Conservation (phyloP, 192 early-diverging fungal genomes). For the Haplosporangium gracile region DNA sequence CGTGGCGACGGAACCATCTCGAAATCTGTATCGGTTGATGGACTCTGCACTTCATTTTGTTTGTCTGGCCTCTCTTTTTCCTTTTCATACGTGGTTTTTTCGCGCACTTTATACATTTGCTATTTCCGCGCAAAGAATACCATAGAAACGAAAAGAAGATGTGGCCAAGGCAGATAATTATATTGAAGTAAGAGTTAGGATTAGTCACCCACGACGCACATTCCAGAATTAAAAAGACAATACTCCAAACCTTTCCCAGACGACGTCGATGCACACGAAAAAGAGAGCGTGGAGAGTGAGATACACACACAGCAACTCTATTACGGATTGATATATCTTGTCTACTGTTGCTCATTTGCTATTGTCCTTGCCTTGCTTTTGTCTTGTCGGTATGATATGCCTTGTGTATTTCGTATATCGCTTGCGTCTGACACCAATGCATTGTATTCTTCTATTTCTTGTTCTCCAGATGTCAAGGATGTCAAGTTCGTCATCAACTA, state of each 20-base stretch:
- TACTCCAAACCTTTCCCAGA: not conserved
- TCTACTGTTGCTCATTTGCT: not conserved
- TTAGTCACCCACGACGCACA: slow-evolving; percentile 24
- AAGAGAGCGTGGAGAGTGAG: not conserved
- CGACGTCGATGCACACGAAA: not conserved
- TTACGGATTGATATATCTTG: not conserved
- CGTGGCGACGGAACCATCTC: slow-evolving; percentile 35
- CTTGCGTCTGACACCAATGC: not conserved
- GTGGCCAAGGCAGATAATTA: slow-evolving; percentile 24
- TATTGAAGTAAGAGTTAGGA: slow-evolving; percentile 38
- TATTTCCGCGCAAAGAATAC: slow-evolving; percentile 27
- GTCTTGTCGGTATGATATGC: too few relatives aligned
- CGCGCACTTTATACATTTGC: slow-evolving; percentile 12
- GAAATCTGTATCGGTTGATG: slow-evolving; percentile 17
- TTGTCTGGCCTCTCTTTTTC: slow-evolving; percentile 30
- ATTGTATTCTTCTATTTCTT: not conserved
- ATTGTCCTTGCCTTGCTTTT: not conserved
- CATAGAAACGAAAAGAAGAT: slow-evolving; percentile 15
- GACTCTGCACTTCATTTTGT: slow-evolving; percentile 46
- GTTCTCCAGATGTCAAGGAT: slow-evolving; percentile 85
- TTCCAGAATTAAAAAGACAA: slow-evolving; percentile 29
- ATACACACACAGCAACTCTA: not conserved
- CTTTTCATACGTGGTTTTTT: slow-evolving; percentile 18
- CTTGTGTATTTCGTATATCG: not conserved
- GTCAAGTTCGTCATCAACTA: slow-evolving; percentile 98